Evolutionary conservation across 2,329 filamentous ascomycete species (phyloP).

Genomic region (Mycogone perniciosa): DNA sequence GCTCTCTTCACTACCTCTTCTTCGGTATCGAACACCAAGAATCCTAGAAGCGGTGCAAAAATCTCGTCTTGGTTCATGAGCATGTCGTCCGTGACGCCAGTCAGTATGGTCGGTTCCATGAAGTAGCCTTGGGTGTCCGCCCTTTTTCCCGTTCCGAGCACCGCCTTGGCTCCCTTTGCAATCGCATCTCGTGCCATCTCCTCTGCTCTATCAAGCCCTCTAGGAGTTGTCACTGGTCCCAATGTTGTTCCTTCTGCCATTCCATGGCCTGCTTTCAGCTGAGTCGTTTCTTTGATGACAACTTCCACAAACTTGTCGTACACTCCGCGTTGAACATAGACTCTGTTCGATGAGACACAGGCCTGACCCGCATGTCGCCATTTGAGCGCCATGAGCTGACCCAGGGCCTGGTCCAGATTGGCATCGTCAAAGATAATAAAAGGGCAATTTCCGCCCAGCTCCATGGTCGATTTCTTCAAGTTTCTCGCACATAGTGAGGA

Average conservation of each 20-base stretch:
- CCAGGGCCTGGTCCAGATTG: constrained; percentile 59
- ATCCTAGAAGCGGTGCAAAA: constrained; percentile 63
- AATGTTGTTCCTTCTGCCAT: constrained; percentile 32
- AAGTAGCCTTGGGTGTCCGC: constrained; percentile 51
- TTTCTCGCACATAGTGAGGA: constrained; percentile 53
- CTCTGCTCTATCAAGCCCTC: constrained; percentile 29
- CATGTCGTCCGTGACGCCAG: constrained; percentile 62
- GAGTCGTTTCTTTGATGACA: constrained; percentile 44
- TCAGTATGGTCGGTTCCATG: constrained; percentile 62
- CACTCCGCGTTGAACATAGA: constrained; percentile 54
- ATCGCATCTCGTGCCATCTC: constrained; percentile 54
- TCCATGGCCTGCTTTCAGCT: constrained; percentile 57
- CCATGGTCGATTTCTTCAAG: constrained; percentile 61
- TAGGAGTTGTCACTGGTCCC: constrained; percentile 30
- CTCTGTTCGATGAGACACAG: constrained; percentile 58
- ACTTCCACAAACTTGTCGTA: constrained; percentile 54
- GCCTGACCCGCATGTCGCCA: constrained; percentile 70
- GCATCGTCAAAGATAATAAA: constrained; percentile 63
- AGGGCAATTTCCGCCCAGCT: constrained; percentile 64
- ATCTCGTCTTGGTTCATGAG: constrained; percentile 61
- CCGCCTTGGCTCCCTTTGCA: constrained; percentile 50
- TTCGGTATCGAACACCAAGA: constrained; percentile 64
- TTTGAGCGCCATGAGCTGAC: constrained; percentile 56
- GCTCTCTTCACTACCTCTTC: constrained; percentile 62
- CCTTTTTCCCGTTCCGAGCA: constrained; percentile 51